Conservation (phyloP, 1,284 basidiomycete species). For the Leccinum huronense region DNA sequence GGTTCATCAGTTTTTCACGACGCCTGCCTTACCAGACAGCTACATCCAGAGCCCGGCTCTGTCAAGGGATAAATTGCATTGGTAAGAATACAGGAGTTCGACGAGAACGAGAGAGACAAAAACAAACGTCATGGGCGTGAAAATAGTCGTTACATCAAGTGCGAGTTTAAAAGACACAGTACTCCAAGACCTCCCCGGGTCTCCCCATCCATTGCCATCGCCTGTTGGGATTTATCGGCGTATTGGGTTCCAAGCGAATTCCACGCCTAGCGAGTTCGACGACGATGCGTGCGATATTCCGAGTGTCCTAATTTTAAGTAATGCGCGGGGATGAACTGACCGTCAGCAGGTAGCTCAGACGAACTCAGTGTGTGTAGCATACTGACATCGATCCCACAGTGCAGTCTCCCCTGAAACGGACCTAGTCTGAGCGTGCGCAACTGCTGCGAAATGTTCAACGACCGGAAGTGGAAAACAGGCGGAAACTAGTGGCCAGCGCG, state of each 20-base stretch:
- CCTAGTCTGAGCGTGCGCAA: conserved; percentile 56
- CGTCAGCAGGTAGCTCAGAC: conserved; percentile 20
- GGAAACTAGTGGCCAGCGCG: conserved; percentile 16
- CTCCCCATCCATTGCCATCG: conserved; percentile 85
- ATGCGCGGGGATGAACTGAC: conserved; percentile 8
- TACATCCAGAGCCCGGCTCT: not conserved
- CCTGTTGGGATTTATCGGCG: conserved; percentile 60
- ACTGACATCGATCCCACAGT: conserved; percentile 87
- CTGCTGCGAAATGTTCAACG: conserved; percentile 64
- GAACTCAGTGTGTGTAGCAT: conserved; percentile 10
- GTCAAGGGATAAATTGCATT: conserved; percentile 9
- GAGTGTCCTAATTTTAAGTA: conserved; percentile 62
- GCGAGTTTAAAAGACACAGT: conserved; percentile 31
- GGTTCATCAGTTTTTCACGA: too few relatives aligned
- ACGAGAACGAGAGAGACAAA: conserved; percentile 1
- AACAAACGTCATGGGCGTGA: not conserved
- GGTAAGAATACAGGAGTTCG: not conserved
- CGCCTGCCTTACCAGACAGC: not conserved
- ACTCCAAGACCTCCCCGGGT: conserved; percentile 62
- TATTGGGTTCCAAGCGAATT: conserved; percentile 71
- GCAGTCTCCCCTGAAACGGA: conserved; percentile 77
- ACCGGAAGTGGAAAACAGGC: conserved; percentile 27
- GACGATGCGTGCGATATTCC: conserved; percentile 80
- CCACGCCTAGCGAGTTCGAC: conserved; percentile 68
- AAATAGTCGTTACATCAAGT: conserved; percentile 3